phyloP scores from a whole-genome alignment of 2,329 filamentous ascomycete species.

The Cladosporium sp. region DNA sequence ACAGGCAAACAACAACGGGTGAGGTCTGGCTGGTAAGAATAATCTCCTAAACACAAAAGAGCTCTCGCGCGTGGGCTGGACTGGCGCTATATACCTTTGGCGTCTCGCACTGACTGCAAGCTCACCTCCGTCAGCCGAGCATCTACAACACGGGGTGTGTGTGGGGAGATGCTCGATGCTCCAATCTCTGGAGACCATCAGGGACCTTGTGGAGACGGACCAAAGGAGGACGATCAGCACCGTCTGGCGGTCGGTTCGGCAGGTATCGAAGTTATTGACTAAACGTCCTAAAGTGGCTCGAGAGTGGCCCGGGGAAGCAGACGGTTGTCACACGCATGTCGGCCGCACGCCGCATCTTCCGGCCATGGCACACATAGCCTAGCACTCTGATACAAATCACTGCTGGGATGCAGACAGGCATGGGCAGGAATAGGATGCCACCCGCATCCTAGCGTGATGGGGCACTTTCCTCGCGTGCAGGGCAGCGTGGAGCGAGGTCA shows the following conservation, averaged over 20 bases:
- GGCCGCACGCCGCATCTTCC: constrained; percentile 9
- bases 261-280: constrained; percentile 14
- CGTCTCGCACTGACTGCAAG: constrained; percentile 16
- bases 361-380: constrained; percentile 3
- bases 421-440: constrained; percentile 4
- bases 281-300: neutral
- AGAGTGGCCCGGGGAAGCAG: constrained; percentile 5
- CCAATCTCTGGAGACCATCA: constrained; percentile 5
- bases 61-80: constrained; percentile 8
- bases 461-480: constrained; percentile 1
- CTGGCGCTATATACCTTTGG: constrained; percentile 18
- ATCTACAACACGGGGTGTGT: constrained; percentile 12
- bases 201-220: constrained; percentile 20
- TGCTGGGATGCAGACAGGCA: neutral
- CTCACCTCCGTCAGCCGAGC: constrained; percentile 19
- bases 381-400: constrained; percentile 6
- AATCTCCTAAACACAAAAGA: constrained; percentile 11
- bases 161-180: constrained; percentile 19
- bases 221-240: constrained; percentile 23
- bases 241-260: constrained; percentile 17
- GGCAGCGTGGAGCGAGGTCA: constrained; percentile 5
- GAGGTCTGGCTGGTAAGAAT: constrained; percentile 9
- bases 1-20: constrained; percentile 18
- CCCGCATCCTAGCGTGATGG: constrained; percentile 9
- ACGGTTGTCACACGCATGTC: neutral